Base-by-base conservation (phyloP, 768 basidiomycete species). In the Candolleomyces eurysporus region DNA sequence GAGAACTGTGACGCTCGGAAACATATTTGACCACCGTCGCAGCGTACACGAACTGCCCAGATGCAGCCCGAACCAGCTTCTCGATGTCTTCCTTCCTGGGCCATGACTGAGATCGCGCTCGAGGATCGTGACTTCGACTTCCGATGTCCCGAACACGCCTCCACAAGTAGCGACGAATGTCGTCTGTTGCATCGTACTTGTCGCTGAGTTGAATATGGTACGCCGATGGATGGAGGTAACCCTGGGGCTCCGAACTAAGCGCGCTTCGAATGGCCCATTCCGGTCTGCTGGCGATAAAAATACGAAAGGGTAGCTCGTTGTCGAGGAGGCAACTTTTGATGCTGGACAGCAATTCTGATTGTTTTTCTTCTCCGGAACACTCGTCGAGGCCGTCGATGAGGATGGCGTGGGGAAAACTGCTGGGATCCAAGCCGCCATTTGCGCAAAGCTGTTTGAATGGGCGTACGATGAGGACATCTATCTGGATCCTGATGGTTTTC, bases 31-130 rank as follows among this genome's bases (percentile, higher is more conserved):
- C 17, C 9, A 52, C 58, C 1, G 61, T 64, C 8, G 60, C 58
- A 4, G 62, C 64, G 49, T 60, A 67, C 40, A 65, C 26, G 30
- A 65, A 67, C 32, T 62, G 64, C 3, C 63, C 62, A 9, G 62
- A 65, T 2, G 66, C 60, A 1, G 40, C 51, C 3, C 32, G 32
- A 22, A 67, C 60, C 16, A 67, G 55, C 5, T 51, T 54, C 22
- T 50, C 32, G 22, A 62, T 17, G 4, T 39, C 58, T 3, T 48
- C 57, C 40, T 54, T 45, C 16, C 54, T 17, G 39, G 66, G 66
- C 66, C 66, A 67, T 11, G 5, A 21, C 21, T 11, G 22, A 31
- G 19, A 49, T 48, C 39, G 30, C 26, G n/a, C 8, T 6, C 26
- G 46, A 14, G 17, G 31, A 19, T 42, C 42, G 0, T 30, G 19